Evolutionary conservation across 2,329 filamentous ascomycete species (phyloP).

Genomic region (Fusarium verticillioides): DNA sequence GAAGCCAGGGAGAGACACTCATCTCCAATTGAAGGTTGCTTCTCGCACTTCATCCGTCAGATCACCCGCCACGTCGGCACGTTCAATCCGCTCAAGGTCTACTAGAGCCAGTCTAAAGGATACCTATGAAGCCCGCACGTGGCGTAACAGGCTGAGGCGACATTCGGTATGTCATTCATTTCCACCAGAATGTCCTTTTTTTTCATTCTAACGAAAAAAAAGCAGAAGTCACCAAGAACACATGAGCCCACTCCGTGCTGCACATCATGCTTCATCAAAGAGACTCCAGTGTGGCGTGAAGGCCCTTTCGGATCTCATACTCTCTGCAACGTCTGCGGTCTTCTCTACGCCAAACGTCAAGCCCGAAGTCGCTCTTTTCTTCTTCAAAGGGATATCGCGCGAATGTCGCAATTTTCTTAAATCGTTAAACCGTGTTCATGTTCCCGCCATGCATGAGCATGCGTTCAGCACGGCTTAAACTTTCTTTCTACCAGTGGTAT

Average conservation of each 20-base stretch:
- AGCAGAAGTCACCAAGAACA: conserved; percentile 1
- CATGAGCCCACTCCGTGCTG: conserved; percentile 2
- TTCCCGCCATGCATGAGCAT: not conserved
- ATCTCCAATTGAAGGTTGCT: not conserved
- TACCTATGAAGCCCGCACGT: conserved; percentile 20
- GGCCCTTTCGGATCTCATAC: conserved; percentile 22
- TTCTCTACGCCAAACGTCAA: conserved; percentile 15
- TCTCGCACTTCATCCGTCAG: conserved; percentile 1
- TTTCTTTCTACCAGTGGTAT: accelerated
- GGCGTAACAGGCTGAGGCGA: conserved; percentile 15
- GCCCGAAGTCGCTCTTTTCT: not conserved
- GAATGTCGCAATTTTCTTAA: not conserved
- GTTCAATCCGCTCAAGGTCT: conserved; percentile 4
- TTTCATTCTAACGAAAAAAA: not conserved
- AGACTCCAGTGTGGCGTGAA: conserved; percentile 20
- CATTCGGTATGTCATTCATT: conserved; percentile 7
- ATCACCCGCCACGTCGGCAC: not conserved
- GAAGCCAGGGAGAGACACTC: not conserved
- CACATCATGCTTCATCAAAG: conserved; percentile 22
- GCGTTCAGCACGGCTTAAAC: not conserved
- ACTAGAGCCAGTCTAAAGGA: conserved; percentile 1
- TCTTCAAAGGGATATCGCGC: not conserved
- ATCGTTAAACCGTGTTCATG: too few species aligned
- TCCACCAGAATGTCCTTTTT: not conserved
- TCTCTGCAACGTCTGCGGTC: conserved; percentile 17